Conservation (phyloP, 306 rosid species). For the Betula pendula region DNA sequence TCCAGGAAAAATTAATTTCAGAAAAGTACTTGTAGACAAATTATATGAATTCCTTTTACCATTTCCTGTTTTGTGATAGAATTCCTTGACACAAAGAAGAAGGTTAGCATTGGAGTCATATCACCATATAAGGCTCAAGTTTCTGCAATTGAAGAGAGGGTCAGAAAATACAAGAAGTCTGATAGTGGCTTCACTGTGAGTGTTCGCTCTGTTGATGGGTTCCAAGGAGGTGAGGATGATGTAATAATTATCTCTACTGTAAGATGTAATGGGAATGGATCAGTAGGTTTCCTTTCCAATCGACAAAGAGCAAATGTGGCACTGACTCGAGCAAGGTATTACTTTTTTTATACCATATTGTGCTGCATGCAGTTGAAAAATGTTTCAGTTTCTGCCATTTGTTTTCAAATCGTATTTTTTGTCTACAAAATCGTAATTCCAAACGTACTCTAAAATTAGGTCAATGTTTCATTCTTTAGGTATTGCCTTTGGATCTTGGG, state of each 20-base stretch:
- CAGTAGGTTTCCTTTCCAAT: constrained; percentile 54
- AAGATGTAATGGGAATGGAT: constrained; percentile 38
- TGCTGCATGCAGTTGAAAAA: not conserved
- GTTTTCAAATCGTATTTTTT: no score
- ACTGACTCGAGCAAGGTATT: constrained; percentile 62
- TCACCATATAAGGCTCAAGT: constrained; percentile 72
- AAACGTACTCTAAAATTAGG: no score
- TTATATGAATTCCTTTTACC: not conserved
- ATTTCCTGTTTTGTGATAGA: constrained; percentile 22
- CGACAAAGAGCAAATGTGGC: constrained; percentile 59
- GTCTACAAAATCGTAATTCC: no score
- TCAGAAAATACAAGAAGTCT: constrained; percentile 26
- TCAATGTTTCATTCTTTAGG: constrained; percentile 17
- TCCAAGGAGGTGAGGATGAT: constrained; percentile 76
- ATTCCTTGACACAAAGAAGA: constrained; percentile 29
- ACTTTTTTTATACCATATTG: not conserved
- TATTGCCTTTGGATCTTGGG: constrained; percentile 60
- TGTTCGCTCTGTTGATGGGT: constrained; percentile 65
- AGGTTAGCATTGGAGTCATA: constrained; percentile 61
- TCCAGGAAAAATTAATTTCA: not conserved
- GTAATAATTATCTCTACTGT: constrained; percentile 48
- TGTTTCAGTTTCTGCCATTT: no score
- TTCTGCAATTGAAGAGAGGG: constrained; percentile 41
- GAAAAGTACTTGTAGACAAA: not conserved
- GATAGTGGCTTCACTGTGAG: constrained; percentile 37